These are phyloP conservation scores for Sistotremastrum niveocremeum DNA, from an alignment of 768 basidiomycete genomes.

Conservation along the genomic window DNA sequence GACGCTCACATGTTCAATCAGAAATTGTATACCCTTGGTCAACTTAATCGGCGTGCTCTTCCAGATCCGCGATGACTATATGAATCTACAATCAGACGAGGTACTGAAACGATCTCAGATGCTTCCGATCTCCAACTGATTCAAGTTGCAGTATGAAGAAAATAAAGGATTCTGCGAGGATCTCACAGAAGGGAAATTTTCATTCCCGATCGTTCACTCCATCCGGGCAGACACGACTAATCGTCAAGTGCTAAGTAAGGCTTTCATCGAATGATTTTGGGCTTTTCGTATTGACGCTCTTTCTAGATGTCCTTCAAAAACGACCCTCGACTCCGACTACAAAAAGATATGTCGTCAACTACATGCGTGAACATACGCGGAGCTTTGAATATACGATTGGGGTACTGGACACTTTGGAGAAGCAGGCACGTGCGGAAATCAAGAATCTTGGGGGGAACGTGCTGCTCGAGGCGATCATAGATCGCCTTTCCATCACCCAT, in stretches of 20 bases:
- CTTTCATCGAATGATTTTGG: neutral
- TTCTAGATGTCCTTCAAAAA: slow-evolving; percentile 80
- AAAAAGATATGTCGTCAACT: slow-evolving; percentile 68
- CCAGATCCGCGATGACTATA: slow-evolving; percentile 94
- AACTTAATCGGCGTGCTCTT: slow-evolving; percentile 92
- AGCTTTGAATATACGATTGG: slow-evolving; percentile 79
- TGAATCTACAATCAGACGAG: slow-evolving; percentile 84
- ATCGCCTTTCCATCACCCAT: slow-evolving; percentile 8
- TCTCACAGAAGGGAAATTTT: slow-evolving; percentile 93
- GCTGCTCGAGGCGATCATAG: slow-evolving; percentile 43
- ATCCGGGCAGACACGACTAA: slow-evolving; percentile 68
- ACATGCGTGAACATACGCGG: slow-evolving; percentile 59
- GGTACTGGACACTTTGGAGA: slow-evolving; percentile 54
- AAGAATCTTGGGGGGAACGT: slow-evolving; percentile 63
- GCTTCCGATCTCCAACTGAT: neutral
- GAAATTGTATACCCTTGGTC: slow-evolving; percentile 84
- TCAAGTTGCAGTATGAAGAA: slow-evolving; percentile 52
- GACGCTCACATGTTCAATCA: slow-evolving; percentile 15
- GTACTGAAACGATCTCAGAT: slow-evolving; percentile 22
- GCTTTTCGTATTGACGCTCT: neutral
- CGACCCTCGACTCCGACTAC: slow-evolving; percentile 68
- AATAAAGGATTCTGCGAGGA: slow-evolving; percentile 91
- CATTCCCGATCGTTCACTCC: slow-evolving; percentile 87
- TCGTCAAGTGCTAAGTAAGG: slow-evolving; percentile 71
- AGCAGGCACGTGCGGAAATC: slow-evolving; percentile 58